Percentiles rank a stretch among this genome's conserved stretches.
These are phyloP conservation scores for Byssoonygena ceratinophila DNA, from an alignment of 2,329 filamentous ascomycete species.

Conservation along the genomic window DNA sequence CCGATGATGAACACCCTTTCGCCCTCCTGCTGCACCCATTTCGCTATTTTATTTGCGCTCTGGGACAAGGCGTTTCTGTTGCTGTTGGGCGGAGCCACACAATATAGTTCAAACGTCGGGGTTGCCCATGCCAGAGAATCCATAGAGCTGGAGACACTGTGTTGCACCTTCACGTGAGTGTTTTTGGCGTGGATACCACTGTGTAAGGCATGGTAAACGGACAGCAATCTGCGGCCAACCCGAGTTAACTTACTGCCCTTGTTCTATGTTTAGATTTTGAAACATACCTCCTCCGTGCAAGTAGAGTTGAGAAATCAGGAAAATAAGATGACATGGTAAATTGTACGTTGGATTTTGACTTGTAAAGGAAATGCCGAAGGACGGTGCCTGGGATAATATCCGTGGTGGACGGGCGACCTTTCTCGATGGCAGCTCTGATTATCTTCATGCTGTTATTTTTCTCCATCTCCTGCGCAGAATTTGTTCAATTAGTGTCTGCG, in stretches of 20 bases:
- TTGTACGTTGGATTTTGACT: slow-evolving; percentile 87
- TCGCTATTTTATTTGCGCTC: slow-evolving; percentile 76
- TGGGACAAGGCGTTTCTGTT: slow-evolving; percentile 59
- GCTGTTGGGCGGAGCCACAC: slow-evolving; percentile 67
- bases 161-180: slow-evolving; percentile 74
- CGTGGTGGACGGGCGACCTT: slow-evolving; percentile 59
- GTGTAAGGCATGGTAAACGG: slow-evolving; percentile 75
- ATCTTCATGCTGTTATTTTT: slow-evolving; percentile 64
- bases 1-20: slow-evolving; percentile 94
- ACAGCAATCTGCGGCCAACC: slow-evolving; percentile 51
- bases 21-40: slow-evolving; percentile 86
- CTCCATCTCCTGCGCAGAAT: slow-evolving; percentile 50
- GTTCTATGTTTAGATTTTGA: slow-evolving; percentile 2
- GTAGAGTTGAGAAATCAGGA: slow-evolving; percentile 52
- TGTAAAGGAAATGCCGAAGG: slow-evolving; percentile 88
- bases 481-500: neutral
- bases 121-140: slow-evolving; percentile 85
- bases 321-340: slow-evolving; percentile 81
- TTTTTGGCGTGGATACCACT: slow-evolving; percentile 74
- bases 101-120: slow-evolving; percentile 86
- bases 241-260: neutral
- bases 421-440: slow-evolving; percentile 59
- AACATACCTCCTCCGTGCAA: slow-evolving; percentile 52
- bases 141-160: slow-evolving; percentile 62
- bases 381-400: slow-evolving; percentile 72